A percentile compares a stretch with the other conserved stretches of the same genome.
phyloP scores from a whole-genome alignment of 371 early-diverging fungal species.

The Rhizopus microsporus region DNA sequence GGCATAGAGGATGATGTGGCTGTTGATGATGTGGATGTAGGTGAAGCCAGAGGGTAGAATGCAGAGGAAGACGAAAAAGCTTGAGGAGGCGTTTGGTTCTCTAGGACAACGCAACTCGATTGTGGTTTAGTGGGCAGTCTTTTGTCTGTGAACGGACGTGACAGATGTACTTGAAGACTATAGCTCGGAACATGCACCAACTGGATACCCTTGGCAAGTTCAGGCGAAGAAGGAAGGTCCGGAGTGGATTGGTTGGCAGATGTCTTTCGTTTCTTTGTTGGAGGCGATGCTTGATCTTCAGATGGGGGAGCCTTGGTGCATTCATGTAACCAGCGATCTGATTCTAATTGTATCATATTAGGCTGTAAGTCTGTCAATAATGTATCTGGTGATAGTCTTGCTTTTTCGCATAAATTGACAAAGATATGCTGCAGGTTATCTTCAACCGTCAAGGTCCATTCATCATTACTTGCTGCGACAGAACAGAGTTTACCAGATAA shows the following conservation, averaged over 20 bases:
- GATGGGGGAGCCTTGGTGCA: constrained; percentile 28
- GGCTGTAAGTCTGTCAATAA: constrained; percentile 27
- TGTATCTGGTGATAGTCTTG: constrained; percentile 19
- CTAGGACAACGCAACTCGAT: neutral
- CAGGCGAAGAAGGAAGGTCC: constrained; percentile 4
- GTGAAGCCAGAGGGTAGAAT: constrained; percentile 35
- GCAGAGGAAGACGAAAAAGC: constrained; percentile 22
- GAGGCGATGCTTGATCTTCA: constrained; percentile 20
- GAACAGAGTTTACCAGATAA: constrained; percentile 40
- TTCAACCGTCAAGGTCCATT: constrained; percentile 38
- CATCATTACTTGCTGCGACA: constrained; percentile 38
- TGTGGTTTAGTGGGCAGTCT: neutral
- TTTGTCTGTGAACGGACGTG: neutral
- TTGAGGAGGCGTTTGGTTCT: constrained; percentile 8
- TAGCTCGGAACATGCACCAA: constrained; percentile 38
- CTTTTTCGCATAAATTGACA: constrained; percentile 34
- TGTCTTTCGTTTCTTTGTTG: constrained; percentile 34
- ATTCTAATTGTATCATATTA: constrained; percentile 24
- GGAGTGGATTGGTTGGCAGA: constrained; percentile 9
- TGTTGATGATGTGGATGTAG: constrained; percentile 43
- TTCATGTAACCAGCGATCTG: constrained; percentile 29
- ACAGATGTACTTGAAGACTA: constrained; percentile 26
- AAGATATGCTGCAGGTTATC: constrained; percentile 35
- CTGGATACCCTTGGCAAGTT: constrained; percentile 43
- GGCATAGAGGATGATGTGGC: constrained; percentile 30